Evolutionary conservation across 2,329 filamentous ascomycete genomes (phyloP).

Genomic region (Arthrocladium fulminans): DNA sequence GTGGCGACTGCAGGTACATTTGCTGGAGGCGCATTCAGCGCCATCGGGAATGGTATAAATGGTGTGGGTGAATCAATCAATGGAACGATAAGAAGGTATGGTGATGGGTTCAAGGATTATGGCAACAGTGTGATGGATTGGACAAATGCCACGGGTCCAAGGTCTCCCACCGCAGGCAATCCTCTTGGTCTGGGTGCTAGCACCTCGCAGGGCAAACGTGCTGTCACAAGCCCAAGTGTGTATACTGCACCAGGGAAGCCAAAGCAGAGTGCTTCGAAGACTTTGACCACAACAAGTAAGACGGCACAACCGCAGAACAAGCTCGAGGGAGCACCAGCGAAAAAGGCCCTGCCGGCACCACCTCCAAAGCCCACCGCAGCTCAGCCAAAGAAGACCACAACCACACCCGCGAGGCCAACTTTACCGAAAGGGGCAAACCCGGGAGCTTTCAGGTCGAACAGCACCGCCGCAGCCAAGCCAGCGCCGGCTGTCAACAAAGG

Average conservation of each 20-base stretch:
- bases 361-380: slow-evolving; percentile 7
- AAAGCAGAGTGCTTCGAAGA: slow-evolving; percentile 23
- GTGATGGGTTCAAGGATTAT: slow-evolving; percentile 23
- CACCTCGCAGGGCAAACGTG: slow-evolving; percentile 16
- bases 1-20: slow-evolving; percentile 20
- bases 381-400: slow-evolving; percentile 2
- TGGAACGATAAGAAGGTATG: slow-evolving; percentile 17
- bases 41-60: slow-evolving; percentile 22
- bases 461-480: slow-evolving; percentile 12
- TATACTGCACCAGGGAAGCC: slow-evolving; percentile 13
- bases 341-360: slow-evolving; percentile 17
- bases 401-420: not conserved
- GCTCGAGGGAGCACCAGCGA: slow-evolving; percentile 13
- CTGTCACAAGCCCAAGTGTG: slow-evolving; percentile 17
- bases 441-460: slow-evolving; percentile 11
- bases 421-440: slow-evolving; percentile 1
- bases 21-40: slow-evolving; percentile 21
- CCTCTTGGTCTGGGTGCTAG: slow-evolving; percentile 23
- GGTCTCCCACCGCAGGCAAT: slow-evolving; percentile 23
- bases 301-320: slow-evolving; percentile 17
- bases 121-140: slow-evolving; percentile 26
- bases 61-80: slow-evolving; percentile 23
- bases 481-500: not conserved
- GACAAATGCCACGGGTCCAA: slow-evolving; percentile 18
- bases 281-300: slow-evolving; percentile 18